A percentile compares a stretch with the other conserved stretches of the same genome.
These are phyloP conservation scores for Cordyceps cateniannulata DNA, from an alignment of 2,329 filamentous ascomycete genomes.

Conservation along the genomic window DNA sequence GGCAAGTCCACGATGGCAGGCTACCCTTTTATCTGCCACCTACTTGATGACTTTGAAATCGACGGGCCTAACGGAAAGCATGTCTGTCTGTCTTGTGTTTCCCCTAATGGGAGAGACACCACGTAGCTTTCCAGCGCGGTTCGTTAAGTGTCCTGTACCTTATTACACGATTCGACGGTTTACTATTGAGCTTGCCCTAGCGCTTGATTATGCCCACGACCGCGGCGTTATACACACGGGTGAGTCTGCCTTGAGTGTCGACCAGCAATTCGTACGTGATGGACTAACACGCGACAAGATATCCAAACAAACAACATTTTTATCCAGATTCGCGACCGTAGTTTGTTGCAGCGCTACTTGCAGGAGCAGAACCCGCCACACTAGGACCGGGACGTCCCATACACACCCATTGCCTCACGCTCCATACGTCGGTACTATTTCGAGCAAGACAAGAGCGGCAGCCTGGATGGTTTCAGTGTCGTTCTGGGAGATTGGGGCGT, in stretches of 20 bases:
- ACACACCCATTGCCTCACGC: conserved; percentile 10
- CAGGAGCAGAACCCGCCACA: background rate
- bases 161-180: conserved; percentile 14
- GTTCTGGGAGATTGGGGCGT: conserved; percentile 18
- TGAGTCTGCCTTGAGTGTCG: background rate
- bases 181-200: conserved; percentile 16
- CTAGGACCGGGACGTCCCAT: conserved; percentile 4
- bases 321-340: conserved; percentile 17
- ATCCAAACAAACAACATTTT: conserved; percentile 21
- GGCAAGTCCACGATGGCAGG: background rate
- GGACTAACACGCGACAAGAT: conserved; percentile 12
- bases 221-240: conserved; percentile 19
- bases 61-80: conserved; percentile 25
- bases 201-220: conserved; percentile 18
- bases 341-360: conserved; percentile 15
- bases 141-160: conserved; percentile 14
- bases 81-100: conserved; percentile 22
- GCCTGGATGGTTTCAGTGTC: conserved; percentile 13
- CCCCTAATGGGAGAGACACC: conserved; percentile 24
- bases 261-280: no score
- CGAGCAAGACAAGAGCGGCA: background rate
- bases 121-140: conserved; percentile 16
- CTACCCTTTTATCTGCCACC: conserved; percentile 15
- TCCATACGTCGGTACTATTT: conserved; percentile 16
- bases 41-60: conserved; percentile 22